phyloP scores from a whole-genome alignment of 2,329 filamentous ascomycete species.

The Fusarium piperis region DNA sequence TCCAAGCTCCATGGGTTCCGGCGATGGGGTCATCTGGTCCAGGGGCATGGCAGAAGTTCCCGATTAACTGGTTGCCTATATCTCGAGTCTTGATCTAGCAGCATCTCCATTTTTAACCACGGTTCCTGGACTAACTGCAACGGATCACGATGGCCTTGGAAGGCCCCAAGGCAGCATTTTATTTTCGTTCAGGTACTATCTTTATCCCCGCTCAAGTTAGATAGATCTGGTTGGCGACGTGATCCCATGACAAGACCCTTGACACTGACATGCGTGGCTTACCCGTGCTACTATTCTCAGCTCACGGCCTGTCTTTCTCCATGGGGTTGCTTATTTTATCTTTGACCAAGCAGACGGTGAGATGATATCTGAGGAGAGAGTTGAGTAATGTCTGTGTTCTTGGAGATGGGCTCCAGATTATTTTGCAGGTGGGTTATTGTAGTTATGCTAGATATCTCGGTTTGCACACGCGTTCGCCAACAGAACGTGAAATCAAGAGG shows the following conservation, averaged over 20 bases:
- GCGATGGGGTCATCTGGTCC: neutral
- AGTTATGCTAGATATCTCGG: neutral
- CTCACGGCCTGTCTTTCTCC: neutral
- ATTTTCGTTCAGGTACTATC: neutral
- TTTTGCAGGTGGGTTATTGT: neutral
- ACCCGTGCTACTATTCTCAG: neutral
- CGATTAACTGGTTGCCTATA: neutral
- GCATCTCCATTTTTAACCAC: neutral
- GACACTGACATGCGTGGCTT: neutral
- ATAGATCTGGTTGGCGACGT: neutral
- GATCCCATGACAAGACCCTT: neutral
- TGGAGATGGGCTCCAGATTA: neutral
- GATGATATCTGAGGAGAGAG: neutral
- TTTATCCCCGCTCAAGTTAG: neutral
- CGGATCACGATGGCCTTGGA: neutral
- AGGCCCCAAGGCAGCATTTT: conserved; percentile 1
- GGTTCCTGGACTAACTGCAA: neutral
- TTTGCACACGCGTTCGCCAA: neutral
- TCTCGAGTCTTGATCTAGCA: neutral
- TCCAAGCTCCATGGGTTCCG: neutral
- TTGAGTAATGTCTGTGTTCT: neutral
- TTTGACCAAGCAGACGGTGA: neutral
- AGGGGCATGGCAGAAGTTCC: conserved; percentile 1
- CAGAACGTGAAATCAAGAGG: neutral
- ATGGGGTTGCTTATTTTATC: neutral